A percentile compares a stretch with the other conserved stretches of the same genome.
Evolutionary conservation across 768 basidiomycete species (phyloP).

Genomic region (Termitomyces sp.): DNA sequence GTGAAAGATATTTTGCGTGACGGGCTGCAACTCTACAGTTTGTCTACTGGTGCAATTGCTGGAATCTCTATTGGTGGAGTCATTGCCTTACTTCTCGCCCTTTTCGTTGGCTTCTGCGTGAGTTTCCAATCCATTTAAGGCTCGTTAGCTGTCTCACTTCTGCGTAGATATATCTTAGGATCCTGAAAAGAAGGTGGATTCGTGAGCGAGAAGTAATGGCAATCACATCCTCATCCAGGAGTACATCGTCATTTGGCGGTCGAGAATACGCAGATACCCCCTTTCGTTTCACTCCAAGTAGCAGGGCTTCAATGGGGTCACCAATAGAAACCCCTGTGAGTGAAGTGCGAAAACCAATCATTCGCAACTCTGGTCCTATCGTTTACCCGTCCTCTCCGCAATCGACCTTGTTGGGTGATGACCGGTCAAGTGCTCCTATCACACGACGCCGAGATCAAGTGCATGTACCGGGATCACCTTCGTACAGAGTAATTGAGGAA

Average conservation of each 20-base stretch:
- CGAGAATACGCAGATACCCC: neutral
- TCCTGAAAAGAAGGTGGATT: neutral
- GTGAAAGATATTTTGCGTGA: neutral
- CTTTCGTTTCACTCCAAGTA: neutral
- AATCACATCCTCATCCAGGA: neutral
- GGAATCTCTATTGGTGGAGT: neutral
- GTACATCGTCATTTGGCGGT: neutral
- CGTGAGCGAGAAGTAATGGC: neutral
- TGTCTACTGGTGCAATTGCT: neutral
- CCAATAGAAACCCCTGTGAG: neutral
- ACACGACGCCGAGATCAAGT: neutral
- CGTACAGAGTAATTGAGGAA: neutral
- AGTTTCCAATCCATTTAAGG: neutral
- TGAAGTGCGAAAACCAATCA: too few relatives aligned
- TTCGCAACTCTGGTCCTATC: neutral
- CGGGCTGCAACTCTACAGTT: neutral
- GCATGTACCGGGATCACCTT: too few relatives aligned
- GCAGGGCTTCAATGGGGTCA: neutral
- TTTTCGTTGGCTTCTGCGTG: neutral
- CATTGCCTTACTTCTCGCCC: neutral
- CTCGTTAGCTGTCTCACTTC: neutral
- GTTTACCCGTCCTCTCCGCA: neutral
- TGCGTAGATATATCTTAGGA: too few relatives aligned
- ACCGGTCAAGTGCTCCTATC: neutral
- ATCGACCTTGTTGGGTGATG: neutral